Percentiles rank a stretch among this genome's conserved stretches.
phyloP scores from a whole-genome alignment of 495 filamentous ascomycete species.

The Penicillium subrubescens region DNA sequence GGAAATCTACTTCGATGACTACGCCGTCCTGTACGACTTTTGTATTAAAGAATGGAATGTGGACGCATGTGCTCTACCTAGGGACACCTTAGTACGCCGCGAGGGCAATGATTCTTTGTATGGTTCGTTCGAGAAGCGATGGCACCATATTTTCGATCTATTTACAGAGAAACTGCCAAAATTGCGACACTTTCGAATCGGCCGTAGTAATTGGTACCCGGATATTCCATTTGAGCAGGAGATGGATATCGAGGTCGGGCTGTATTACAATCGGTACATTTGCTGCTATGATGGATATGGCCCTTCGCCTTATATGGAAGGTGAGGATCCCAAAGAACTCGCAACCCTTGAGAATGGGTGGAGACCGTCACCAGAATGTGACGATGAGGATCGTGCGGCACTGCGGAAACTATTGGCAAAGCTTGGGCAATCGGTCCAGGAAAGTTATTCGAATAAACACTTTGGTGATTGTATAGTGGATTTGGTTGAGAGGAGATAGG shows the following conservation, averaged over 20 bases:
- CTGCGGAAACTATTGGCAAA: slow-evolving; percentile 10
- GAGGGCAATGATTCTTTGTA: not conserved
- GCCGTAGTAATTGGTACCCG: slow-evolving; percentile 5
- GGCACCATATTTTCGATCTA: slow-evolving; percentile 14
- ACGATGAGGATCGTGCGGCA: slow-evolving; percentile 12
- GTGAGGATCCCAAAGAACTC: not conserved
- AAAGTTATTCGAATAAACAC: slow-evolving; percentile 6
- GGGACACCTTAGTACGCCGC: not conserved
- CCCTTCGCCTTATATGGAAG: slow-evolving; percentile 7
- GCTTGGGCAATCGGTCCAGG: slow-evolving; percentile 7
- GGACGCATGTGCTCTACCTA: slow-evolving; percentile 7
- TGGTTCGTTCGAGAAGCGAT: slow-evolving; percentile 9
- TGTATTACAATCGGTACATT: slow-evolving; percentile 8
- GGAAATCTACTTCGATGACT: slow-evolving; percentile 24
- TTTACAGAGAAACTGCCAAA: slow-evolving; percentile 10
- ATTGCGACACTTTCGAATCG: slow-evolving; percentile 11
- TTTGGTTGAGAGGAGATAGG: slow-evolving; percentile 10
- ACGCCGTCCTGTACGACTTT: slow-evolving; percentile 15
- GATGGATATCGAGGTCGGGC: slow-evolving; percentile 8
- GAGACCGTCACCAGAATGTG: slow-evolving; percentile 9
- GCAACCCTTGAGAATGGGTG: not conserved
- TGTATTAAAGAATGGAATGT: slow-evolving; percentile 10
- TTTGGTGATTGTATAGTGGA: slow-evolving; percentile 9
- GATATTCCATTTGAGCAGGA: slow-evolving; percentile 13
- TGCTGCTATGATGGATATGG: slow-evolving; percentile 5